Percentiles rank a stretch among this genome's conserved stretches.
These are phyloP conservation scores for Incumbomyces lentus DNA, from an alignment of 2,329 filamentous ascomycete genomes.

Conservation along the genomic window DNA sequence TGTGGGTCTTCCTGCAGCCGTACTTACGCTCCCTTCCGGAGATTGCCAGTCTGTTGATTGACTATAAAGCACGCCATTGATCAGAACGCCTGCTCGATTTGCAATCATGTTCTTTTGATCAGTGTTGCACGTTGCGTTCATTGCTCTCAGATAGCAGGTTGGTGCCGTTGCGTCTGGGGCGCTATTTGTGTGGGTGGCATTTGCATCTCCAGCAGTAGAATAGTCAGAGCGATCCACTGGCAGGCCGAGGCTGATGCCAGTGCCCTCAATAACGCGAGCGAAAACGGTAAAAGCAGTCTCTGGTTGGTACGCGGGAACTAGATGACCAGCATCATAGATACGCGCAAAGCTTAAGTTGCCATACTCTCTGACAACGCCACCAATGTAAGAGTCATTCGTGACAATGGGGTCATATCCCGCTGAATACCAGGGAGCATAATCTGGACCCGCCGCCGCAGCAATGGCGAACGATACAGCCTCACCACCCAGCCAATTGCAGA, in stretches of 20 bases:
- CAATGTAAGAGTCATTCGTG: conserved; percentile 39
- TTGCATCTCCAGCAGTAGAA: conserved; percentile 47
- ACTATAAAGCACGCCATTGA: conserved; percentile 49
- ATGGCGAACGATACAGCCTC: conserved; percentile 38
- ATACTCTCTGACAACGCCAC: conserved; percentile 33
- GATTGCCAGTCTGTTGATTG: conserved; percentile 28
- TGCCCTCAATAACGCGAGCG: conserved; percentile 40
- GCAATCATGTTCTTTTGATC: conserved; percentile 41
- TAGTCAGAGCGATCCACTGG: conserved; percentile 43
- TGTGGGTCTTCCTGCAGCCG: conserved; percentile 20
- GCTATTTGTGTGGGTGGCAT: conserved; percentile 47
- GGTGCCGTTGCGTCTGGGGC: conserved; percentile 39
- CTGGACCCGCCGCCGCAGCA: conserved; percentile 21
- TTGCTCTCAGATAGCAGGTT: conserved; percentile 52
- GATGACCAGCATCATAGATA: conserved; percentile 44
- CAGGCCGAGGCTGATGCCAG: conserved; percentile 40
- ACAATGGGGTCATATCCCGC: conserved; percentile 41
- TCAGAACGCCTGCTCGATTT: conserved; percentile 44
- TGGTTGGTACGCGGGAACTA: conserved; percentile 42
- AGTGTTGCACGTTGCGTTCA: conserved; percentile 42
- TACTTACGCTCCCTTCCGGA: conserved; percentile 22
- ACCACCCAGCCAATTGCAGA: conserved; percentile 36
- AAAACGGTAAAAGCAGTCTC: conserved; percentile 46
- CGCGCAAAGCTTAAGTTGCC: conserved; percentile 37
- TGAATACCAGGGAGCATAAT: conserved; percentile 18